These are phyloP conservation scores for Candida michaelii DNA, from an alignment of 805 yeast species.

Conservation along the genomic window DNA sequence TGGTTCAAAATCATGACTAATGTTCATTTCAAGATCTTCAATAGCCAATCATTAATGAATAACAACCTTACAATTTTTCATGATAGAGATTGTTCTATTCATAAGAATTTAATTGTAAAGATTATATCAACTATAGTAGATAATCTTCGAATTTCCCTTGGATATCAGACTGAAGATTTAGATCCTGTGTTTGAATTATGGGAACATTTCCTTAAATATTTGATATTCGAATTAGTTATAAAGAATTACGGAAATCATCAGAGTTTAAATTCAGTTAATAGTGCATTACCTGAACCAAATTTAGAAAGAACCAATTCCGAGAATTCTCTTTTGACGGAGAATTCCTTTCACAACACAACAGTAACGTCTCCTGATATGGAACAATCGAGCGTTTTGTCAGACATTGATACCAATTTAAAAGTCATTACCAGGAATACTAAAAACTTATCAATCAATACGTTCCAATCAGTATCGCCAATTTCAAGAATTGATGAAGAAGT, in stretches of 20 bases:
- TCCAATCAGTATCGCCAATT: slow-evolving; percentile 7
- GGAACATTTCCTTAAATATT: slow-evolving; percentile 20
- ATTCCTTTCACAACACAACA: slow-evolving; percentile 1
- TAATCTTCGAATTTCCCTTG: slow-evolving; percentile 17
- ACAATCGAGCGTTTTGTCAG: slow-evolving; percentile 3
- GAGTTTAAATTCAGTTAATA: neutral
- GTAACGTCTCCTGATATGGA: slow-evolving; percentile 9
- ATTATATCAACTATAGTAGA: slow-evolving; percentile 20
- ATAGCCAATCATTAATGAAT: slow-evolving; percentile 14
- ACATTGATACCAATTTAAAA: slow-evolving; percentile 1
- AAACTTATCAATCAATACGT: slow-evolving; percentile 20
- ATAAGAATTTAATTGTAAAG: slow-evolving; percentile 14
- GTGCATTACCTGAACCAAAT: slow-evolving; percentile 15
- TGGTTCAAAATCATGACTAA: slow-evolving; percentile 21
- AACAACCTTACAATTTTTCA: slow-evolving; percentile 8
- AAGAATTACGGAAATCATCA: slow-evolving; percentile 11
- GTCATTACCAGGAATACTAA: slow-evolving; percentile 26
- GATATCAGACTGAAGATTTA: slow-evolving; percentile 9
- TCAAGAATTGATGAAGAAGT: slow-evolving; percentile 14
- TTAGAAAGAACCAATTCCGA: slow-evolving; percentile 8
- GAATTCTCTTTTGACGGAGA: slow-evolving; percentile 7
- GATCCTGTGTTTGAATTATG: slow-evolving; percentile 18
- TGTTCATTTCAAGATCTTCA: slow-evolving; percentile 18
- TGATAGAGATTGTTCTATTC: slow-evolving; percentile 10
- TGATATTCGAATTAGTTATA: slow-evolving; percentile 17